Evolutionary conservation across 108 stramenopile species (phyloP), one percentile per base, ranked within the genome.

Genomic region (Cyclotella cryptica): DNA sequence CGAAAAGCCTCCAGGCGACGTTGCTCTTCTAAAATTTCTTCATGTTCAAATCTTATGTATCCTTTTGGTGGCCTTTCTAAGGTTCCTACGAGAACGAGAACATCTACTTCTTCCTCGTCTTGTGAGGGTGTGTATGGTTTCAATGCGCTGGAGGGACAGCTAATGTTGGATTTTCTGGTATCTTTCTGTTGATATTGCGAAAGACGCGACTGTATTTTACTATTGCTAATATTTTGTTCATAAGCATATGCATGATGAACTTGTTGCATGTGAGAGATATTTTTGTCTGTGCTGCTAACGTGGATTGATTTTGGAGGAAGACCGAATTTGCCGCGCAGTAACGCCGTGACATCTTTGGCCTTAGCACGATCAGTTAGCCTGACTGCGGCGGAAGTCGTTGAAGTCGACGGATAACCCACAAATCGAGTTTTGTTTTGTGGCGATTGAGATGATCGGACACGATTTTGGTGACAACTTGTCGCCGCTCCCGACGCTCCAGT

Each of bases 291-390:
- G 22, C 11, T 27, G 9, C 28, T n/a, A 30, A 30, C 45, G 24
- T 49, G 12, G 9, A 12, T 19, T 18, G 19, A 18, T 30, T 53
- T 60, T 12, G 62, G 69, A 53, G 81, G 81, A 26, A 85, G 69
- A 27, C 81, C 81, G 42, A 85, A 85, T 47, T 85, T 85, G 3
- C 84, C 81, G 17, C 84, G 64, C 1, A 85, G 57, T n/a, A 85
- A 41, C 13, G 78, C 66, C 0, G 84, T 85, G 1, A 85, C 84
- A 47, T 85, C 84, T 55, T 42, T 69, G 24, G 81, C 51, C 21
- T 26, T 60, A n/a, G 84, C 84, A 11, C 67, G 58, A 55, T 85
- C 84, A 10, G 84, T 82, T 19, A 85, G 45, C 44, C 84, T 69
- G 5, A 81, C 76, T 10, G 80, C 84, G 1, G 84, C 80, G 2